Evolutionary conservation across 2,329 filamentous ascomycete species (phyloP), one percentile per base, ranked within the genome.

Genomic region (Rhytidhysteron rufulum): DNA sequence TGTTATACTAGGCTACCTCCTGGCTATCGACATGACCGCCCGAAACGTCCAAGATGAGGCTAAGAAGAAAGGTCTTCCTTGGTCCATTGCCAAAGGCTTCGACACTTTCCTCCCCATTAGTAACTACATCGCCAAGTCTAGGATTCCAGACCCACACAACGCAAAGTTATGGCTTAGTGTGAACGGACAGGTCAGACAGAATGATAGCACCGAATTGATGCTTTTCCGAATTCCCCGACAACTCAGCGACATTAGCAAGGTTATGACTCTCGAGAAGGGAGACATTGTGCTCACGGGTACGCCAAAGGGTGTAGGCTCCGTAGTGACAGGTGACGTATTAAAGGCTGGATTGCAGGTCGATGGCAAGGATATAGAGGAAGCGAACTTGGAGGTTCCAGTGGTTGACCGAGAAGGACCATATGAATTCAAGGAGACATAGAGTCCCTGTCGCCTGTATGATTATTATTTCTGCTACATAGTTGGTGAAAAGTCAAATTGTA

Each of bases 241-340:
- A 49, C 67, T 98, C 59, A 86, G 85, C 57, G 89, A 96, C 70
- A 95, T 98, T 61, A 93, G 88, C 50, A 84, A 84, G 63, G 90
- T 97, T 42, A 96, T 97, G 89, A 89, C 88, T 7, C 74, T 98
- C 43, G 85, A 95, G 67, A 80, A 86, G 58, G 93, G 91, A 35
- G 93, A 98, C 66, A 83, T 98, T 58, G 82, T 98, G 35, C 71
- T 98, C 54, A 98, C 93, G n/a, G 93, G 93, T 15, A 98, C 93
- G 37, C 93, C 93, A 36, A 96, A 96, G 71, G 93, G 93, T 10
- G 93, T 98, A 2, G 93, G 93, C 1, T 77, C 83, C 16, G 89
- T 95, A 2, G 80, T 82, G 44, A 82, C 86, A 1, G 93, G 93
- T 2, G 90, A 98, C 69, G 74, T 91, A 22, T 88, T 98, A 78